Evolutionary conservation across 352 stramenopile genomes (phyloP).

Genomic region (Peronospora farinosa): DNA sequence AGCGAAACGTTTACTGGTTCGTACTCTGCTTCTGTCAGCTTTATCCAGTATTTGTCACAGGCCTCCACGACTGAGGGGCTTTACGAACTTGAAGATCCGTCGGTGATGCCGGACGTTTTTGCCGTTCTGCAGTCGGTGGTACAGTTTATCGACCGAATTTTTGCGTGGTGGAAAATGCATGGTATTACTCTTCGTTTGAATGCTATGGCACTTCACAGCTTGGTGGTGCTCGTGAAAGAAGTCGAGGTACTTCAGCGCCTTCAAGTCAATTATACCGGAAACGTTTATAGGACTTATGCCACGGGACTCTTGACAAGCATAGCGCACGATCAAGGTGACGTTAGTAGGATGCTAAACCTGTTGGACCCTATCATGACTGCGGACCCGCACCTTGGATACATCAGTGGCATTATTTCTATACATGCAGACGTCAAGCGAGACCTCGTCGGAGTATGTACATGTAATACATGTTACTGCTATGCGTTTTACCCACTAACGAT

Average conservation of each 20-base stretch:
- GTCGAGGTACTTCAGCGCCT: conserved; percentile 33
- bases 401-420: conserved; percentile 20
- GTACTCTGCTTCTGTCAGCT: conserved; percentile 34
- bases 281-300: not conserved
- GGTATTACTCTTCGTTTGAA: conserved; percentile 26
- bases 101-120: conserved; percentile 24
- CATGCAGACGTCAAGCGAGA: conserved; percentile 34
- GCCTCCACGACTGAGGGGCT: conserved; percentile 20
- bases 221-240: conserved; percentile 47
- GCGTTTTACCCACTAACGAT: conserved; percentile 3
- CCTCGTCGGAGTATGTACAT: conserved; percentile 44
- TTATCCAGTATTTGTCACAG: conserved; percentile 32
- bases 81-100: conserved; percentile 16
- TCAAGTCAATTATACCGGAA: not conserved
- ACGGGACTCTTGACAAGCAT: conserved; percentile 21
- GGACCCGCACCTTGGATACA: conserved; percentile 29
- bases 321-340: conserved; percentile 23
- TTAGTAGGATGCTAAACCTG: conserved; percentile 33
- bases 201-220: conserved; percentile 32
- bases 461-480: not conserved
- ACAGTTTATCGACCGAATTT: conserved; percentile 22
- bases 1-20: conserved; percentile 21
- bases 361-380: conserved; percentile 40
- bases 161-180: conserved; percentile 27
- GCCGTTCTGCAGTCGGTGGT: conserved; percentile 22